Evolutionary conservation across 768 basidiomycete species (phyloP).

Genomic region (Pleurotus platypus): DNA sequence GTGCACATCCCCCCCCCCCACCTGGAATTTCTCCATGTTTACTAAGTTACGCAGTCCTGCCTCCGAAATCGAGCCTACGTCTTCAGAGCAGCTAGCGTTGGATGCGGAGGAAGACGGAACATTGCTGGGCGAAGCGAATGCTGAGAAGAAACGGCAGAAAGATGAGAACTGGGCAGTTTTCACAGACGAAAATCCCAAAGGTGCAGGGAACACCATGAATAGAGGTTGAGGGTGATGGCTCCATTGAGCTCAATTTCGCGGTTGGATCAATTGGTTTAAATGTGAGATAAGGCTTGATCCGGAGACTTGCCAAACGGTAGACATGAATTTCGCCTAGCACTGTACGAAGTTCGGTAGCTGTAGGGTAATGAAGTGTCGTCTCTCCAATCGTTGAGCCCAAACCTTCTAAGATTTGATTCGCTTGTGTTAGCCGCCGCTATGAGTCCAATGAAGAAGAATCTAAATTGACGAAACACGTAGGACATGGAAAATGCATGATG

Average conservation of each 20-base stretch:
- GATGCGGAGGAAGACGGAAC: slow-evolving; percentile 88
- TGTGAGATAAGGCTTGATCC: no score
- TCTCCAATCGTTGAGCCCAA: no score
- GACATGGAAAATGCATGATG: neutral
- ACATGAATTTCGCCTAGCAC: no score
- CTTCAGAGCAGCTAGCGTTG: slow-evolving; percentile 71
- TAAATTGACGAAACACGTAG: slow-evolving; percentile 8
- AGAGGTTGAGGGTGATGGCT: slow-evolving; percentile 43
- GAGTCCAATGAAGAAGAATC: neutral
- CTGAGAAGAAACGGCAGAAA: slow-evolving; percentile 74
- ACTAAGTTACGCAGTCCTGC: slow-evolving; percentile 44
- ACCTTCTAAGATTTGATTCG: no score
- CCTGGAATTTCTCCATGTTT: neutral
- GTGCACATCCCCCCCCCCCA: slow-evolving; percentile 18
- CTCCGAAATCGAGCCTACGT: slow-evolving; percentile 63
- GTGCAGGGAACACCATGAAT: slow-evolving; percentile 98
- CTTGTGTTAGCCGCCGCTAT: neutral
- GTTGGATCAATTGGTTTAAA: neutral
- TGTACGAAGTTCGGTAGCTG: no score
- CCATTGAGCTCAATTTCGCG: neutral
- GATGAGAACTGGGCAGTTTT: slow-evolving; percentile 92
- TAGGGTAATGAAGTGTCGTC: no score
- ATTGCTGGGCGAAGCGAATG: slow-evolving; percentile 57
- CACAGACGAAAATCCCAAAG: slow-evolving; percentile 81
- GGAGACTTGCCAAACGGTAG: no score